Base-by-base conservation (phyloP, 2,329 filamentous ascomycete species). In the Cytospora schulzeri region DNA sequence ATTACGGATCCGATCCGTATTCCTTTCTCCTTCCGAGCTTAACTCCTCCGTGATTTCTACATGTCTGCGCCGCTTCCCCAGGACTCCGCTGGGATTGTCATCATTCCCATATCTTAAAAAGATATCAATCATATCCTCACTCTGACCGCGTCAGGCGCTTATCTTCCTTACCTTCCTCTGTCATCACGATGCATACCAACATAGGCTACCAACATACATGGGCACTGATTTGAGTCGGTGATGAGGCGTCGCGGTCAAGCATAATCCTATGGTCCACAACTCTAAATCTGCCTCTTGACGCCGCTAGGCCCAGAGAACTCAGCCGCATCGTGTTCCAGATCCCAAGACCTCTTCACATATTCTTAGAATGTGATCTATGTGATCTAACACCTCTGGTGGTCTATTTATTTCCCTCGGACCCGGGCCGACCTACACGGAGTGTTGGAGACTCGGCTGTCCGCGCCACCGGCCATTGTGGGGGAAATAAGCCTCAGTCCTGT, bases 331-430 rank as follows among this genome's bases (percentile, higher is more conserved):
- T 6, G 26, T 38, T 28, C 60, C 60, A 22, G 38, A 55, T 50
- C 60, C 51, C 17, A 57, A 35, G 52, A 33, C 60, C 60, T 51
- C 28, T 56, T 29, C 55, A 31, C 28, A 29, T 62, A 56, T 50
- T 56, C 60, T 62, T 51, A 56, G 52, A 51, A 17, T 51, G 22
- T 6, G 8, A n/a, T 22, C 33, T 14, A 19, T 15, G 15, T 9
- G 29, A 33, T 11, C 31, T 33, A 33, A 11, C 6, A 12, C 19
- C n/a, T 28, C 14, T 29, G 22, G 24, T 52, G 15, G 33, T 50
- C 24, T 2, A 11, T n/a, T 8, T 24, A 19, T 28, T 55, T 8
- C 6, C 17, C 6, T 45, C 14, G 17, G 5, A n/a, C n/a, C 41
- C 17, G 41, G 2, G 19, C 17, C 41, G 19, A 45, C 11, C 41